These are phyloP conservation scores for Symbiodinium pilosum DNA, from an alignment of 73 alveolate genomes.

Conservation along the genomic window DNA sequence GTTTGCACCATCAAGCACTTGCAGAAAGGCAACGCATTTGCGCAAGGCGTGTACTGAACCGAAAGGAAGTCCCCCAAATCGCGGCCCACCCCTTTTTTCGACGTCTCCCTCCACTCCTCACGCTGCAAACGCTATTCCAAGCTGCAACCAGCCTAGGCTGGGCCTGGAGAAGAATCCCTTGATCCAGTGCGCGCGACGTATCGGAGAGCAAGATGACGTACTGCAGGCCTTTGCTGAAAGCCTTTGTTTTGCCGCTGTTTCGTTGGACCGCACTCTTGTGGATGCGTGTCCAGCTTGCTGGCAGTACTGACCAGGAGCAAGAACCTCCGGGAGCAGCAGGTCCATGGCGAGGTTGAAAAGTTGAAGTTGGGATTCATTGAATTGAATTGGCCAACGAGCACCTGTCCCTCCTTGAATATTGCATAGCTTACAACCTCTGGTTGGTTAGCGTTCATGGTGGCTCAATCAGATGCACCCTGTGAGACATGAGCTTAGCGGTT, in stretches of 20 bases:
- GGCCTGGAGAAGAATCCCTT: constrained; percentile 82
- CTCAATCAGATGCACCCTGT: background rate
- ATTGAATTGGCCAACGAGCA: background rate
- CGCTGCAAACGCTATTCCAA: too few species aligned
- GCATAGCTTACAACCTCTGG: background rate
- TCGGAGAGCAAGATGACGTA: constrained; percentile 61
- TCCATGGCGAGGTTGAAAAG: background rate
- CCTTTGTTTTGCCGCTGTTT: background rate
- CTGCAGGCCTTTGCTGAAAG: background rate
- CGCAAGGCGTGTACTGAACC: too few species aligned
- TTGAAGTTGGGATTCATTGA: background rate
- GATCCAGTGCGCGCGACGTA: constrained; percentile 72
- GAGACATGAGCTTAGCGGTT: background rate
- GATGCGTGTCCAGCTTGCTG: background rate
- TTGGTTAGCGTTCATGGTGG: background rate
- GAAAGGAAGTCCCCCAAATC: too few species aligned
- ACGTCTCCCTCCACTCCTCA: too few species aligned
- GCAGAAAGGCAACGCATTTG: too few species aligned
- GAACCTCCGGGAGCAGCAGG: background rate
- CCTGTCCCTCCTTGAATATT: too few species aligned
- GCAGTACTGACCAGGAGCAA: too few species aligned
- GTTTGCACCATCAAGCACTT: too few species aligned
- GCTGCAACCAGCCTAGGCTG: constrained; percentile 3
- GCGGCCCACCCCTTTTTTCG: too few species aligned
- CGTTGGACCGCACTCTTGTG: background rate